Evolutionary conservation across 23 red algal genomes (phyloP), one percentile per base, ranked within the genome.

Genomic region (Gracilariopsis chorda): DNA sequence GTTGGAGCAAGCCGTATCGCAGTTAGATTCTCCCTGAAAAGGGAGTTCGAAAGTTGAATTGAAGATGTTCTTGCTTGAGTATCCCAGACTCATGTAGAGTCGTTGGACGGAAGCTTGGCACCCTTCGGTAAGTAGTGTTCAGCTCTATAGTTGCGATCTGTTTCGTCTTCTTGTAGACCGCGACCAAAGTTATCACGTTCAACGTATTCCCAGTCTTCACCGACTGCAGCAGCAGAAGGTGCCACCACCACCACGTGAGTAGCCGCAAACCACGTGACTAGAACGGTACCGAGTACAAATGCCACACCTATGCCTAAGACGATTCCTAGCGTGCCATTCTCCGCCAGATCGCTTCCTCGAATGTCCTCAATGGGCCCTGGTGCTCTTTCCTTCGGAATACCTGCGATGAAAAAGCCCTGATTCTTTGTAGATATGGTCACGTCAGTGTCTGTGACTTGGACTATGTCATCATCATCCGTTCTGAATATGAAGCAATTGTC

Each of bases 141-240:
- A 4, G 63, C 63, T 37, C 12, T 70, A 37, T 45, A 73, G 39
- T 46, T 17, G n/a, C 39, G 37, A 16, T 46, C 29, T 42, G 39
- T 36, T 0, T 73, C 36, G 42, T 46, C 76, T 4, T 80, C 48
- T 25, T 57, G 21, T 20, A 44, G 23, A 80, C 76, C 85, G 42
- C 69, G 24, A 56, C 68, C 85, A 39, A 76, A 89, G 43, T 53
- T 45, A 41, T 89, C 70, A 40, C 85, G 61, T 63, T 89, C 70
- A 19, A 76, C 65, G 47, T 78, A 89, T 39, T 89, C 85, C 85
- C 85, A 89, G 14, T 62, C 36, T 57, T 61, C 70, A 2, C 41
- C 85, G 27, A 76, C 20, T 7, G 28, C 56, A 14, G 57, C 44
- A 13, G 27, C 82, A n/a, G n/a, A n/a, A 59, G 49, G 59, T 25